Evolutionary conservation across 768 basidiomycete species (phyloP).

Genomic region (Lyophyllum decastes): DNA sequence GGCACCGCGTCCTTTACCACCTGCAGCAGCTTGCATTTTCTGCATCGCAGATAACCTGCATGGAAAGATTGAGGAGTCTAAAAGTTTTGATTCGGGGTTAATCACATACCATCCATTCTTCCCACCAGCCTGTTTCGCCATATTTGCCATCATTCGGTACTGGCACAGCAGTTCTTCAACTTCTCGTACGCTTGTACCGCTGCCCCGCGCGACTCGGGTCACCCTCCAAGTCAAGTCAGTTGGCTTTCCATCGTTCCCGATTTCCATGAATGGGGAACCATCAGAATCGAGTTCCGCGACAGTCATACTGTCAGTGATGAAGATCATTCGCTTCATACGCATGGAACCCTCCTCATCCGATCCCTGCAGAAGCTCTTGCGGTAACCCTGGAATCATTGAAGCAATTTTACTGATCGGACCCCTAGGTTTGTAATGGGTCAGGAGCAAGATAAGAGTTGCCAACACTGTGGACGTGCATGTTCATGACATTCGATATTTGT

Average conservation of each 20-base stretch:
- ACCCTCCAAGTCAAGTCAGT: slow-evolving; percentile 89
- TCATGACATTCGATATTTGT: slow-evolving; percentile 97
- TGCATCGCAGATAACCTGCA: slow-evolving; percentile 82
- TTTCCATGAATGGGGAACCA: slow-evolving; percentile 86
- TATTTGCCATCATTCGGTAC: slow-evolving; percentile 98
- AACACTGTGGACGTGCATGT: slow-evolving; percentile 65
- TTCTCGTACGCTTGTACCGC: slow-evolving; percentile 92
- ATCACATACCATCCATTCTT: slow-evolving; percentile 86
- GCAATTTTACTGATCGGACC: slow-evolving; percentile 99
- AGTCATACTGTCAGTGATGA: slow-evolving; percentile 98
- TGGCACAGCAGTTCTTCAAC: slow-evolving; percentile 98
- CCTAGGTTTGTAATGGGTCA: slow-evolving; percentile 44
- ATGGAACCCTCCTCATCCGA: slow-evolving; percentile 90
- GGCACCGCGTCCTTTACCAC: slow-evolving; percentile 83
- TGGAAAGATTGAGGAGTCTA: background rate
- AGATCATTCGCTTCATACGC: slow-evolving; percentile 97
- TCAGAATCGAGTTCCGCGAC: slow-evolving; percentile 93
- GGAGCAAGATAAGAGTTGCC: slow-evolving; percentile 7
- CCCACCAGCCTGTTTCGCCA: slow-evolving; percentile 97
- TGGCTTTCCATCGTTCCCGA: slow-evolving; percentile 81
- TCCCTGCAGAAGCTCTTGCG: slow-evolving; percentile 87
- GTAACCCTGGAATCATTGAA: slow-evolving; percentile 97
- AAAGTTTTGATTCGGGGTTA: background rate
- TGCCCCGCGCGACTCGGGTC: slow-evolving; percentile 86
- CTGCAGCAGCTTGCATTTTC: slow-evolving; percentile 87